phyloP scores from a whole-genome alignment of 345 rosid genomes.

The Salix brachista region DNA sequence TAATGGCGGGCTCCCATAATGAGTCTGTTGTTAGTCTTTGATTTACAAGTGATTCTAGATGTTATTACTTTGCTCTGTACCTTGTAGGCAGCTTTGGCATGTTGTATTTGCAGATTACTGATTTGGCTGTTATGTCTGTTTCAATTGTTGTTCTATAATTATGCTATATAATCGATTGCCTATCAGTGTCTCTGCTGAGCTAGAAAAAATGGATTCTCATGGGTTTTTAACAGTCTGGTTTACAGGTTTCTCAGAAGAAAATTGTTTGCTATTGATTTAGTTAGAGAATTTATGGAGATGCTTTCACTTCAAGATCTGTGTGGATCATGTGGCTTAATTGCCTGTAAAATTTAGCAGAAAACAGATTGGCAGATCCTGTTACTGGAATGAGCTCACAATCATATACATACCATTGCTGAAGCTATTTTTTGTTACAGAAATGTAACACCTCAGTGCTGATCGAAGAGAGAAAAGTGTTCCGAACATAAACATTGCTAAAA shows the following conservation, averaged over 20 bases:
- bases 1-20: no score
- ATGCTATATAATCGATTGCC: no score
- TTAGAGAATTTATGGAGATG: neutral
- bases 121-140: no score
- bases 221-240: neutral
- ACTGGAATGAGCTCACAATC: neutral
- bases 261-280: neutral
- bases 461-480: neutral
- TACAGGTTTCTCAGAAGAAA: constrained; percentile 12
- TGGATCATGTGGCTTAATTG: neutral
- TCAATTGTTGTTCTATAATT: no score
- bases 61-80: no score
- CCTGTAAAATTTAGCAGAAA: neutral
- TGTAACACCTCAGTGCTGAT: neutral
- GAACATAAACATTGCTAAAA: neutral
- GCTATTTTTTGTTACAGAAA: constrained; percentile 6
- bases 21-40: no score
- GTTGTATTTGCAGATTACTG: no score
- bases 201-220: no score
- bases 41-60: no score
- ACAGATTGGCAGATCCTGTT: neutral
- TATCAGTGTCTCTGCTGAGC: no score
- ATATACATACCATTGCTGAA: neutral
- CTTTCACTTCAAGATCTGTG: neutral
- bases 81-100: no score